Evolutionary conservation across 805 yeast species (phyloP).

Genomic region (Lipomyces sp.): DNA sequence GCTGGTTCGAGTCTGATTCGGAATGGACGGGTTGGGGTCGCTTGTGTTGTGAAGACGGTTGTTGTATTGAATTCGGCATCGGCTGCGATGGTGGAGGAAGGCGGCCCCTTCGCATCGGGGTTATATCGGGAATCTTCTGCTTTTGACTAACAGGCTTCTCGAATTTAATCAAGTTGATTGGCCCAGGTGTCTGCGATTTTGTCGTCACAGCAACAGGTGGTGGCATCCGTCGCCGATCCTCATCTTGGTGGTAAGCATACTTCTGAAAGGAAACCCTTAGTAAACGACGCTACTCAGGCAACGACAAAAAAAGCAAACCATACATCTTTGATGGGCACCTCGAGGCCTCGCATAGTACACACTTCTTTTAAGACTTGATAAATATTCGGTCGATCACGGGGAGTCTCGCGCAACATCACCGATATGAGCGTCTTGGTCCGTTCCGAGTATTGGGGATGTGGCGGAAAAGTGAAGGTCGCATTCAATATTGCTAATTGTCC

Average conservation of each 20-base stretch:
- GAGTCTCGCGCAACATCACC: constrained; percentile 81
- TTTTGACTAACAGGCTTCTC: constrained; percentile 8
- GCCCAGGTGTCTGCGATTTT: not conserved
- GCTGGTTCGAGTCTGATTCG: constrained; percentile 18
- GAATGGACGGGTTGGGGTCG: constrained; percentile 10
- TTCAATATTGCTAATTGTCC: constrained; percentile 86
- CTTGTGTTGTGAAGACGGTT: constrained; percentile 5
- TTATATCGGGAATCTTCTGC: constrained; percentile 28
- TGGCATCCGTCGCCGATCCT: constrained; percentile 25
- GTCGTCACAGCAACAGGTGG: constrained; percentile 18
- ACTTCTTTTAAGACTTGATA: constrained; percentile 74
- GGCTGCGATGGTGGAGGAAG: constrained; percentile 27
- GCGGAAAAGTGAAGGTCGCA: constrained; percentile 78
- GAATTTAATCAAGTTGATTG: constrained; percentile 20
- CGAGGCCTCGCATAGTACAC: constrained; percentile 62
- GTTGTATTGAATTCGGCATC: not conserved
- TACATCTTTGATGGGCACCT: constrained; percentile 51
- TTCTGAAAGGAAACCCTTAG: not conserved
- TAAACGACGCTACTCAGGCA: not conserved
- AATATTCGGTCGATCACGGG: constrained; percentile 80
- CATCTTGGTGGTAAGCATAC: constrained; percentile 11
- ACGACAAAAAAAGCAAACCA: not conserved
- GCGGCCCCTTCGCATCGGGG: constrained; percentile 37
- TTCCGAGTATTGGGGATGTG: constrained; percentile 68
- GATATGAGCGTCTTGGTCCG: constrained; percentile 75